Evolutionary conservation across 257 asterid genomes (phyloP).

Genomic region (Solanum paucissectum): DNA sequence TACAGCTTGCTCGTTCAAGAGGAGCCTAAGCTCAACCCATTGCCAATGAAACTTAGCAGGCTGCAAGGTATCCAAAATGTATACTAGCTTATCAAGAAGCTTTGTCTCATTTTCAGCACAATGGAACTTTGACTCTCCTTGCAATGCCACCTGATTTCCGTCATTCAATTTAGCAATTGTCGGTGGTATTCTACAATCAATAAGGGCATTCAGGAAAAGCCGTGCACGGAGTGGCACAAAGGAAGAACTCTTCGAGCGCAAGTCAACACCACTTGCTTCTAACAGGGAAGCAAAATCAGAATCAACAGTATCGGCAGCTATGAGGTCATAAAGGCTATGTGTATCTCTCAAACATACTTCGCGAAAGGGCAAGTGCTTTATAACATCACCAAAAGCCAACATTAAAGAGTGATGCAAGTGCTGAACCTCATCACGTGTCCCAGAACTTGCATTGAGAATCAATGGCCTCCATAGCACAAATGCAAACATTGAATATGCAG

Average conservation of each 20-base stretch:
- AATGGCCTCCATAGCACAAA: conserved; percentile 73
- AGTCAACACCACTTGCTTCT: conserved; percentile 53
- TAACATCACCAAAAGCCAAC: conserved; percentile 54
- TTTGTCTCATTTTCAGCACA: conserved; percentile 56
- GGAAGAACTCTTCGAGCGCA: conserved; percentile 57
- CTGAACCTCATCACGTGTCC: conserved; percentile 65
- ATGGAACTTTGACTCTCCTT: conserved; percentile 51
- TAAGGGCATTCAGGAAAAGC: conserved; percentile 72
- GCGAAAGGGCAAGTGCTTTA: conserved; percentile 88
- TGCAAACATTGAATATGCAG: conserved; percentile 83
- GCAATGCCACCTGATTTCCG: conserved; percentile 37
- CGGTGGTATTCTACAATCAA: conserved; percentile 73
- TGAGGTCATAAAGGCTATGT: conserved; percentile 56
- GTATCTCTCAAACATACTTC: conserved; percentile 88
- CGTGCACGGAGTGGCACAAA: conserved; percentile 94
- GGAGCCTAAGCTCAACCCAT: conserved; percentile 94
- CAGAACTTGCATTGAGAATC: conserved; percentile 43
- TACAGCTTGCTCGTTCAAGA: conserved; percentile 87
- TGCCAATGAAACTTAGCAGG: conserved; percentile 99
- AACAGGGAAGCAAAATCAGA: conserved; percentile 70
- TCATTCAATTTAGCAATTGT: conserved; percentile 41
- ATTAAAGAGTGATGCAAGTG: conserved; percentile 55
- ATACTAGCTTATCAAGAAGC: conserved; percentile 60
- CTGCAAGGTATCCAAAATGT: conserved; percentile 78
- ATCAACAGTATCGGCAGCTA: conserved; percentile 68